Base-by-base conservation (phyloP, 1,139 yeast species). In the Arxiozyma telluris region DNA sequence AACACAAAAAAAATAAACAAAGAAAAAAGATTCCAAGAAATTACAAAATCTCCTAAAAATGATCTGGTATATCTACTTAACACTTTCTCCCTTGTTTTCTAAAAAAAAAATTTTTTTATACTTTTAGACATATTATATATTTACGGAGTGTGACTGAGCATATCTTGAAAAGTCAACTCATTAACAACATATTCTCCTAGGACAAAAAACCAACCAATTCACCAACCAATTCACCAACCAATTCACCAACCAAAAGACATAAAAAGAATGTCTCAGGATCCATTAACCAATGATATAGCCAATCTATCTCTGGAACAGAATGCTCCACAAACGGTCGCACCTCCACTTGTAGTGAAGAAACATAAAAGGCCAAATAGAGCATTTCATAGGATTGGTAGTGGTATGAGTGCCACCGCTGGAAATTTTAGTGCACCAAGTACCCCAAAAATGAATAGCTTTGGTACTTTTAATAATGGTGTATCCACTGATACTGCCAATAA, bases 351-450 rank as follows among this genome's bases (percentile, higher is more conserved):
- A 12, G 21, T 47, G 9, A 61, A 52, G 48, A 64, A 59, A 43
- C 49, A 52, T 38, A 59, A 54, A 51, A 61, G 65, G 47, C 67
- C 66, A 38, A 51, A 54, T n/a, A 60, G 68, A 41, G 67, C 66
- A 8, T 64, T 50, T 25, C 53, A 50, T 43, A 18, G 12, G 8
- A 34, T 46, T 22, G 42, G 30, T 15, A 34, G 39, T 34, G 54
- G 47, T 21, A 46, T 49, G 18, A 51, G 58, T 5, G 43, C 52
- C 8, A 39, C 9, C 18, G 20, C 55, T 6, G 48, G 54, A n/a
- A 46, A 46, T 30, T 50, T 52, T 43, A 53, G 48, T 21, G 49
- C 43, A n/a, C 53, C 59, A 7, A 21, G 48, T 7, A 43, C 47
- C 27, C 51, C 55, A 23, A 15, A 44, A 44, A 34, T 55, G 21